Conservation (phyloP, 1,139 yeast species). For the Entelexis paramagnoliae region DNA sequence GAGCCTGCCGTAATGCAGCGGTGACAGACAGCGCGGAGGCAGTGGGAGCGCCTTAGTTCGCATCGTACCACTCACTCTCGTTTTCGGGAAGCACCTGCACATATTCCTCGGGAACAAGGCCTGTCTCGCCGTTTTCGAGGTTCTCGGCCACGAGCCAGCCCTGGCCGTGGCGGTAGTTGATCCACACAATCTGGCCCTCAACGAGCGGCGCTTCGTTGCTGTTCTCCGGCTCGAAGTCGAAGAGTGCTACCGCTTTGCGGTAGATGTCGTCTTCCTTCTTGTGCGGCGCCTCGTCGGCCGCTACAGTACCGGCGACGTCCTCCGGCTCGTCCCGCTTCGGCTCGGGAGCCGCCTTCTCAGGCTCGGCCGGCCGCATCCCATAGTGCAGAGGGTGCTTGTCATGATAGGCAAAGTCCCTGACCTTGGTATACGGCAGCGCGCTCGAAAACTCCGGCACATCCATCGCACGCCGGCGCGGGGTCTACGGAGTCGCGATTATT, state of each 20-base stretch:
- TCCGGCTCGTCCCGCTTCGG: background rate
- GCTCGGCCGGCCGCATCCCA: slow-evolving; percentile 36
- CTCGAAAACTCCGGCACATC: slow-evolving; percentile 29
- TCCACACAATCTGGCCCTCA: slow-evolving; percentile 79
- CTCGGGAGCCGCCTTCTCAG: slow-evolving; percentile 21
- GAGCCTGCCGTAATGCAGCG: no score
- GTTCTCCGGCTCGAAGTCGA: slow-evolving; percentile 85
- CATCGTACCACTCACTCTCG: slow-evolving; percentile 25
- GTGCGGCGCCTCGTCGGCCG: slow-evolving; percentile 1
- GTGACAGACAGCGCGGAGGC: no score
- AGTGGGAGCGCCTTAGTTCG: no score
- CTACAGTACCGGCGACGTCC: background rate
- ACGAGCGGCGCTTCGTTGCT: slow-evolving; percentile 73
- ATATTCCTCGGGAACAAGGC: slow-evolving; percentile 91
- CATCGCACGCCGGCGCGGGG: slow-evolving; percentile 10
- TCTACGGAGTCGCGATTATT: slow-evolving; percentile 5
- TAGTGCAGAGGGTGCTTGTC: slow-evolving; percentile 54
- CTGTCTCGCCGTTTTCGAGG: slow-evolving; percentile 68
- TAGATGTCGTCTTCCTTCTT: slow-evolving; percentile 37
- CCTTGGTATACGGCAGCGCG: slow-evolving; percentile 36
- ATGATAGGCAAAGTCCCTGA: slow-evolving; percentile 73
- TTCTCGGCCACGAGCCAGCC: slow-evolving; percentile 97
- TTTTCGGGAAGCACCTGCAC: slow-evolving; percentile 46
- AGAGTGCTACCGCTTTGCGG: slow-evolving; percentile 70
- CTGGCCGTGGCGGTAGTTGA: slow-evolving; percentile 87